These are phyloP conservation scores for Escallonia herrerae DNA, from an alignment of 129 eudicot genomes.

Conservation along the genomic window DNA sequence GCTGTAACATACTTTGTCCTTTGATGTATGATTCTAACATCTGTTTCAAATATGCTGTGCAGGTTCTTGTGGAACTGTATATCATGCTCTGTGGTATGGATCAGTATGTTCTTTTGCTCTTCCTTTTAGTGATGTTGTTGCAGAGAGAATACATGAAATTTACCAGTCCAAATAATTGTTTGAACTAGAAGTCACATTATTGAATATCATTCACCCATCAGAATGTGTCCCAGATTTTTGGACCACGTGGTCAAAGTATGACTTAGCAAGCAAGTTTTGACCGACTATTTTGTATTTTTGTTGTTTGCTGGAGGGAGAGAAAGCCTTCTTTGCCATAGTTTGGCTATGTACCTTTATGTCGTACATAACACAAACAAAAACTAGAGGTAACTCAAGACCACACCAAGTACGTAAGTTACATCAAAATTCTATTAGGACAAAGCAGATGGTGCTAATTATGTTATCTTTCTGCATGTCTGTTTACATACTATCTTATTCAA, in stretches of 20 bases:
- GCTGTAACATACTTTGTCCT: background rate
- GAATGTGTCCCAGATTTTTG: too few relatives aligned
- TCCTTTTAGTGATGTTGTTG: constrained; percentile 9
- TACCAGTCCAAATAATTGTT: background rate
- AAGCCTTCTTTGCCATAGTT: too few relatives aligned
- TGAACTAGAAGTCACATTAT: background rate
- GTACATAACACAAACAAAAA: too few relatives aligned
- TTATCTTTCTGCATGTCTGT: background rate
- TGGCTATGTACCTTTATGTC: too few relatives aligned
- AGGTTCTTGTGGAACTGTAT: constrained; percentile 99
- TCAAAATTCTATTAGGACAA: background rate
- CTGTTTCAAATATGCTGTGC: constrained; percentile 13
- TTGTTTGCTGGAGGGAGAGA: too few relatives aligned
- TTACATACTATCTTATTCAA: background rate
- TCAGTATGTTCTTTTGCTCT: constrained; percentile 74
- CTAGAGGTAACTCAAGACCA: too few relatives aligned
- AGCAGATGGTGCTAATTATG: background rate
- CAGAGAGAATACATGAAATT: constrained; percentile 2
- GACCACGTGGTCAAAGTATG: too few relatives aligned
- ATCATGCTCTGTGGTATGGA: constrained; percentile 97
- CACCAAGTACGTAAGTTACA: background rate
- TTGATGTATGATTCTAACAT: constrained; percentile 5
- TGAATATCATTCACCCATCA: background rate
- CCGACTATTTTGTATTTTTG: too few relatives aligned
- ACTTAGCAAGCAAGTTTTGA: too few relatives aligned